phyloP scores from a whole-genome alignment of 805 yeast genomes.

The Yamadazyma akitaensis region DNA sequence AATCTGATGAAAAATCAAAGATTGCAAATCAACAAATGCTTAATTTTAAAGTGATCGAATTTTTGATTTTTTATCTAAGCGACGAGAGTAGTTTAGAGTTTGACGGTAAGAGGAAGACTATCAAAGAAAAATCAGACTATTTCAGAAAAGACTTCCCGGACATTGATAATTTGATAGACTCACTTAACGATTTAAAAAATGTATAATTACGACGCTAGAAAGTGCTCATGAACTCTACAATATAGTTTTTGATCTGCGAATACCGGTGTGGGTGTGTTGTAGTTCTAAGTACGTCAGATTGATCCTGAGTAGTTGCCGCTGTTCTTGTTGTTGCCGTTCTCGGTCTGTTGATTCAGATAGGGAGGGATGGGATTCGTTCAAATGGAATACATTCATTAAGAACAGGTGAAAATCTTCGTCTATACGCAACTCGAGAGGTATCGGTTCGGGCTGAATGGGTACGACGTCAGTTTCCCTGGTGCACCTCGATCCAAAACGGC shows the following conservation, averaged over 20 bases:
- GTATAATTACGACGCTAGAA: background rate
- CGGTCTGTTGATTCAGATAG: background rate
- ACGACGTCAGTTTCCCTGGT: background rate
- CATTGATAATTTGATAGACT: conserved; percentile 36
- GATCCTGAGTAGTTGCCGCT: too few relatives aligned
- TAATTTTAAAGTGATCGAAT: conserved; percentile 64
- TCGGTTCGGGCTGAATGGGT: background rate
- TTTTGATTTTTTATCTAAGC: conserved; percentile 61
- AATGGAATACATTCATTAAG: background rate
- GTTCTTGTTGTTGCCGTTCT: background rate
- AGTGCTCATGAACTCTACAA: too few relatives aligned
- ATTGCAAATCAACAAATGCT: conserved; percentile 41
- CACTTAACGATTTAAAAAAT: conserved; percentile 30
- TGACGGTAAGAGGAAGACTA: conserved; percentile 10
- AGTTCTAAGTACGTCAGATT: too few relatives aligned
- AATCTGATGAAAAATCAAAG: background rate
- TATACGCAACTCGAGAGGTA: background rate
- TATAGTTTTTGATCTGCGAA: background rate
- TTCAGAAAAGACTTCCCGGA: conserved; percentile 38
- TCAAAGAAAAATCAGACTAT: conserved; percentile 31
- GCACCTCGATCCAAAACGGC: background rate
- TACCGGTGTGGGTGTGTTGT: background rate
- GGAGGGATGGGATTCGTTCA: background rate
- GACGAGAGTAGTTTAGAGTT: conserved; percentile 43
- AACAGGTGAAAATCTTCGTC: background rate